A percentile compares a stretch with the other conserved stretches of the same genome.
Evolutionary conservation across 768 basidiomycete genomes (phyloP).

Genomic region (Tulasnella sp.): DNA sequence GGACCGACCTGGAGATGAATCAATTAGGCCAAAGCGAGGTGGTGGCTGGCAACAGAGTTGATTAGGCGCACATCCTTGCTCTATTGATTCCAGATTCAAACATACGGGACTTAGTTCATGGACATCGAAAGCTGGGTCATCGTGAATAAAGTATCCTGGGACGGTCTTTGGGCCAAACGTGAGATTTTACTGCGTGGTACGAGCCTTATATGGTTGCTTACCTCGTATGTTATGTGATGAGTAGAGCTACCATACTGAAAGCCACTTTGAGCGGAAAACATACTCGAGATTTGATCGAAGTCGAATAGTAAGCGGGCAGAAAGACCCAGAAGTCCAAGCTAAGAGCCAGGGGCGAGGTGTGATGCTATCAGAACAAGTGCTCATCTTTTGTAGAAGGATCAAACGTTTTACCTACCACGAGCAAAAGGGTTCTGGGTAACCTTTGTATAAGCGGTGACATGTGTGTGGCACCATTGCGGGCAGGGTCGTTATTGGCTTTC

Average conservation of each 20-base stretch:
- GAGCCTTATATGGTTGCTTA: not conserved
- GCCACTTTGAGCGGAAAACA: not conserved
- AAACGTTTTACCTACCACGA: not conserved
- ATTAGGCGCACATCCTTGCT: not conserved
- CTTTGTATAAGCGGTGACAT: not conserved
- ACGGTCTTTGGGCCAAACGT: constrained; percentile 41
- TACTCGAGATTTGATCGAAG: not conserved
- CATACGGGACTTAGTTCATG: constrained; percentile 43
- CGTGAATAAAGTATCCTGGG: constrained; percentile 53
- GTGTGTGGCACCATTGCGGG: not conserved
- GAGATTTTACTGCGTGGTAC: not conserved
- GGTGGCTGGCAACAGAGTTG: constrained; percentile 50
- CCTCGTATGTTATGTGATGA: not conserved
- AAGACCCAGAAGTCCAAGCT: not conserved
- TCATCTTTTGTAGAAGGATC: not conserved
- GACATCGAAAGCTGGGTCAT: constrained; percentile 43
- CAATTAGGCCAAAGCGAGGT: constrained; percentile 61
- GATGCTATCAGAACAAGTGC: not conserved
- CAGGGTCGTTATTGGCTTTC: not conserved
- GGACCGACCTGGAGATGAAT: constrained; percentile 46
- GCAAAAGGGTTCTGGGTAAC: not conserved
- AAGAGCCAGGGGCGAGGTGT: not conserved
- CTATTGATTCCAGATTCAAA: not conserved
- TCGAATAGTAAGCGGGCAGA: not conserved
- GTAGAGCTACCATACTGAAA: not conserved